Evolutionary conservation across 352 stramenopile genomes (phyloP), one percentile per base, ranked within the genome.

Genomic region (Phytopythium boreale): DNA sequence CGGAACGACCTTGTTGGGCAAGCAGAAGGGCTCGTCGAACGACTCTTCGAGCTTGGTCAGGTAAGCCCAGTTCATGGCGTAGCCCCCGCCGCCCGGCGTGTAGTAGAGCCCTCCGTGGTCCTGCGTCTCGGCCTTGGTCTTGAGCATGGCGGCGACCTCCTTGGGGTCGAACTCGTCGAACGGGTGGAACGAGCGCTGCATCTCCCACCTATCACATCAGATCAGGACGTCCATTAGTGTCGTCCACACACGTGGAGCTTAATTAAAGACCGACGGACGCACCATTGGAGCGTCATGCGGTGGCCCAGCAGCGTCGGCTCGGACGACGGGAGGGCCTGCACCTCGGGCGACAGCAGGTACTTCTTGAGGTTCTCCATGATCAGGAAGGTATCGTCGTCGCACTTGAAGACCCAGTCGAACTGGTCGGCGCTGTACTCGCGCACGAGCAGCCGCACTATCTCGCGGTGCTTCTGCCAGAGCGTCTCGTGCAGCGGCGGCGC

Each of bases 401-500:
- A 92, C 65, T 94, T 96, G 68, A 92, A 93, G 60, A 96, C 74
- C 85, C 86, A 96, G 68, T 96, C 84, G 53, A 92, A 95, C 27
- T 90, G 69, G 20, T 71, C 68, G 29, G 87, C 72, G 11, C 57
- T 52, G 59, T 80, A 93, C 63, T 95, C 87, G 49, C 74, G 79
- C 53, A 82, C 58, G 4, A 95, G 59, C n/a, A 89, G 59, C 12
- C 82, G 84, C 49, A 95, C 82, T 43, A 92, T 85, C 70, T 92
- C 84, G 29, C 87, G 80, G 66, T 94, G 85, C 64, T 93, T 93
- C 64, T 94, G 87, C 87, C 87, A 95, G 44, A 93, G 68, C 70
- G 72, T 87, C 53, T 93, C 78, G 57, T 95, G 87, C 50, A 82
- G 64, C 44, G 84, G 82, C 36, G 84, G 84, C 11, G 83, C 82